Conservation (phyloP, 2,329 filamentous ascomycete genomes). For the Raffaelea arxii region DNA sequence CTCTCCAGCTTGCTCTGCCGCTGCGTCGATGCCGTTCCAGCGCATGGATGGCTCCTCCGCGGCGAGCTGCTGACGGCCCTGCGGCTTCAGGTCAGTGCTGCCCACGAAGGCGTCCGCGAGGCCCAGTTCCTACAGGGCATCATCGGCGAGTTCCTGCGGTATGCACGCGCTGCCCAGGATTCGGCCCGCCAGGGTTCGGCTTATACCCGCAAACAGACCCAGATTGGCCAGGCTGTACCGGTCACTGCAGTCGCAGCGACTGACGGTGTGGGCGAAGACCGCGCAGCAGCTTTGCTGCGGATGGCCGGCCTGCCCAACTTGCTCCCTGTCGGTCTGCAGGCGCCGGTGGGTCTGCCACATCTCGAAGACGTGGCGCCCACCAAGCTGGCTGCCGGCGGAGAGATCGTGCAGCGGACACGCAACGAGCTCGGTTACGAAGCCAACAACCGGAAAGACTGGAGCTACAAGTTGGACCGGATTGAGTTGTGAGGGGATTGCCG, state of each 20-base stretch:
- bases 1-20: constrained; percentile 63
- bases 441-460: constrained; percentile 68
- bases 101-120: constrained; percentile 63
- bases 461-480: constrained; percentile 76
- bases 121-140: constrained; percentile 54
- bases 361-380: constrained; percentile 24
- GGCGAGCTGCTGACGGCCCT: constrained; percentile 25
- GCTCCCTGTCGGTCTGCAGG: constrained; percentile 66
- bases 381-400: constrained; percentile 59
- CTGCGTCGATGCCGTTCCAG: constrained; percentile 66
- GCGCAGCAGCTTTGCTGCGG: no score
- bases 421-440: constrained; percentile 70
- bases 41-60: constrained; percentile 63
- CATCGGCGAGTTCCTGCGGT: constrained; percentile 57
- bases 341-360: constrained; percentile 13
- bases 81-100: constrained; percentile 55
- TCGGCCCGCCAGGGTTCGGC: constrained; percentile 55
- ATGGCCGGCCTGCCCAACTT: constrained; percentile 24
- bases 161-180: constrained; percentile 26
- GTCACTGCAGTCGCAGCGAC: neutral
- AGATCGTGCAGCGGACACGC: constrained; percentile 56
- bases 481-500: constrained; percentile 53
- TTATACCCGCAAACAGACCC: no score
- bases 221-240: constrained; percentile 43
- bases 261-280: constrained; percentile 41